Percentiles rank a stretch among this genome's conserved stretches.
Evolutionary conservation across 306 rosid species (phyloP).

Genomic region (Purshia tridentata): DNA sequence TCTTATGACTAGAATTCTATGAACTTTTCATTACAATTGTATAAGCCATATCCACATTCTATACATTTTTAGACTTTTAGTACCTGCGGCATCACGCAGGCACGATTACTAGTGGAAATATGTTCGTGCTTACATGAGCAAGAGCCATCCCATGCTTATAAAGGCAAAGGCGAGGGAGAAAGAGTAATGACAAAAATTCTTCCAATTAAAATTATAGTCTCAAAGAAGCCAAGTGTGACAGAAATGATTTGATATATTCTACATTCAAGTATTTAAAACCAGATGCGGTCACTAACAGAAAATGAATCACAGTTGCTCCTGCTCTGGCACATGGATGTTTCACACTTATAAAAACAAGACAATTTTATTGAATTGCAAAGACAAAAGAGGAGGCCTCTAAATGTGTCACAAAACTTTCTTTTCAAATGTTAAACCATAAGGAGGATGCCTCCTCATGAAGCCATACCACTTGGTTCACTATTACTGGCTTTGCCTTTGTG

Average conservation of each 20-base stretch:
- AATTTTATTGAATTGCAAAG: constrained; percentile 9
- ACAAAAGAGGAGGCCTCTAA: not conserved
- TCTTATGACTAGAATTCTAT: no score
- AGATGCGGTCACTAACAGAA: not conserved
- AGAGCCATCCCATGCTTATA: not conserved
- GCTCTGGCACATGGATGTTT: not conserved
- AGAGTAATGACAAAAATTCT: not conserved
- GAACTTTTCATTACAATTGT: no score
- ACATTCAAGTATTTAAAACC: not conserved
- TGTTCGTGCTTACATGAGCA: not conserved
- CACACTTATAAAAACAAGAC: not conserved
- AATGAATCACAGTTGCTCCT: constrained; percentile 4
- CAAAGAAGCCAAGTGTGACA: not conserved
- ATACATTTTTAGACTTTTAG: no score
- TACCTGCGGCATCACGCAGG: no score
- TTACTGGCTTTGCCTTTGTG: constrained; percentile 49
- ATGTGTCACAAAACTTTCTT: constrained; percentile 3
- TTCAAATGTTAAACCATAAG: not conserved
- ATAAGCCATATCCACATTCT: no score
- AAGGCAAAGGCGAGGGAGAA: not conserved
- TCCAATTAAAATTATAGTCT: not conserved
- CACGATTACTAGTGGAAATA: not conserved
- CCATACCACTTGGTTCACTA: constrained; percentile 24
- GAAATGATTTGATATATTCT: not conserved
- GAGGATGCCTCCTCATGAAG: constrained; percentile 18